Evolutionary conservation across 805 yeast species (phyloP), one percentile per base, ranked within the genome.

Genomic region (Crinitomyces ghanaensis): DNA sequence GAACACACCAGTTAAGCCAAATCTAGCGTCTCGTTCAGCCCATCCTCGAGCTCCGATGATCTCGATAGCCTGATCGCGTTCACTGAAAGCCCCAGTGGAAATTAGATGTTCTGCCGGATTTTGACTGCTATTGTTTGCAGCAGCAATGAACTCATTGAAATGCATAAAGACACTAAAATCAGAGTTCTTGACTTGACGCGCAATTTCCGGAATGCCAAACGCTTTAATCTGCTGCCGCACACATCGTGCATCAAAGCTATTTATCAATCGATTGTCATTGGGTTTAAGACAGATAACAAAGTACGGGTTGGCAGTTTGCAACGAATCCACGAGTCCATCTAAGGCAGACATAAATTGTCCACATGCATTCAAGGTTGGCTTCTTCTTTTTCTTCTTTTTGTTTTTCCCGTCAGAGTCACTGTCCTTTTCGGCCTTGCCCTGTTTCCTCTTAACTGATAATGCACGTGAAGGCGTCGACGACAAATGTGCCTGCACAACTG

Each of bases 171-270:
- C 43, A 6, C 60, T 48, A 23, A 53, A 53, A 33, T 61, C 66
- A 9, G 56, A 56, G 20, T 38, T 37, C 33, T 55, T 56, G n/a
- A 60, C 59, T 3, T 60, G 50, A 19, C 48, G 49, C 4, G 65
- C 60, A 21, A 62, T 45, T 36, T 61, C 66, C 5, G 65, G 59
- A 12, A 61, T 44, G 5, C 65, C 64, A 17, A 60, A 45, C 1
- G 65, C 63, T 26, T 55, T 50, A 16, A 60, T 51, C 40, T 61
- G 66, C 40, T 60, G 63, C 11, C 65, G 49, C 6, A 61, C 63
- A 35, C 63, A 59, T 17, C 65, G 51, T 7, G 65, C 63, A 35
- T 61, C 66, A 34, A 62, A 47, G n/a, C 57, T 51, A 6, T 53
- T 49, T 4, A 57, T 41, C 6, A 59, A 43, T 5, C 56, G 46